phyloP scores from a whole-genome alignment of 768 basidiomycete species.

The Trametes gibbosa region DNA sequence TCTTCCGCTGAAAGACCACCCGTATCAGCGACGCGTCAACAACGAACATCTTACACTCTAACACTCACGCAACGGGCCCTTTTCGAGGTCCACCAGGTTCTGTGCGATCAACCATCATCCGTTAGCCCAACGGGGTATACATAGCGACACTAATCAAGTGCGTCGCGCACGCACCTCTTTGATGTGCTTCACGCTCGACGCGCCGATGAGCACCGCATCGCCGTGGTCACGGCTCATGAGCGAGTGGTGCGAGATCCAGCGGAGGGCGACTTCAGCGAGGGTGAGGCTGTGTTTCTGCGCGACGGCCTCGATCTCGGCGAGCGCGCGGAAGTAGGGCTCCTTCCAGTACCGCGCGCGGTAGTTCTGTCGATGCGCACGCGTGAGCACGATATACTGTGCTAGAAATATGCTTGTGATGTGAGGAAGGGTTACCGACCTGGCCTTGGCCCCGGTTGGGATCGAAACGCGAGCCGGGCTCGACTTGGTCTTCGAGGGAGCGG shows the following conservation, averaged over 20 bases:
- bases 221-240: constrained; percentile 44
- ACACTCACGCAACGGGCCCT: constrained; percentile 37
- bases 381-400: not conserved
- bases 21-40: too few relatives aligned
- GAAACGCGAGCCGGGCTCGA: constrained; percentile 55
- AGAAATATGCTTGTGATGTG: too few relatives aligned
- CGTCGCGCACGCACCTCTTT: too few relatives aligned
- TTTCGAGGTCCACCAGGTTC: constrained; percentile 53
- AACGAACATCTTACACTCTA: too few relatives aligned
- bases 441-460: constrained; percentile 44
- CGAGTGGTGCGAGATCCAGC: constrained; percentile 52
- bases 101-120: too few relatives aligned
- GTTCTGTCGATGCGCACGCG: constrained; percentile 8
- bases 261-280: constrained; percentile 40
- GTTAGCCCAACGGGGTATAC: too few relatives aligned
- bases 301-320: constrained; percentile 42
- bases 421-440: too few relatives aligned
- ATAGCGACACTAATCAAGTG: too few relatives aligned
- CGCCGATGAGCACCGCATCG: constrained; percentile 61
- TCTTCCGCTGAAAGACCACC: constrained; percentile 39
- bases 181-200: constrained; percentile 54
- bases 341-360: constrained; percentile 46
- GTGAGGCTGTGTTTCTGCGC: constrained; percentile 39
- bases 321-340: constrained; percentile 48
- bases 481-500: constrained; percentile 33